Evolutionary conservation across 2,329 filamentous ascomycete species (phyloP), one percentile per base, ranked within the genome.

Genomic region (Sporothrix schenckii): DNA sequence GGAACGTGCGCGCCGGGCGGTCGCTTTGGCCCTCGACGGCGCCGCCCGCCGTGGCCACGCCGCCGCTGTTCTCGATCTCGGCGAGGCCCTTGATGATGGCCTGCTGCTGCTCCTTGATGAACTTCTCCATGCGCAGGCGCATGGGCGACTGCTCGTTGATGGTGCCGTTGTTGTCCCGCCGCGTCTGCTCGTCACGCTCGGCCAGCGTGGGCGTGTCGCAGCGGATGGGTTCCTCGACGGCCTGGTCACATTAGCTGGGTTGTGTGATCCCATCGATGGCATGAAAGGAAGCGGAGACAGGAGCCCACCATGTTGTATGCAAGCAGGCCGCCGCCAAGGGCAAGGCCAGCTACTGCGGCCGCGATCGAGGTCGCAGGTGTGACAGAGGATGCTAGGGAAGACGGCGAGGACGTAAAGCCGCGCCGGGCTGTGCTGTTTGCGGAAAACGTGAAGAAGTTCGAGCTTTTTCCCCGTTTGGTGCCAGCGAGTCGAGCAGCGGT

Each of bases 61-160:
- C 73, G 68, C 72, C 72, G 39, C 56, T 44, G 70, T 74, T 74
- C 63, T 74, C 73, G 56, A 98, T 84, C 75, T 89, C 86, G 79
- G 96, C 91, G 27, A 99, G 87, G 70, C 91, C 93, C 70, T 87
- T 84, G 39, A 98, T 91, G 71, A 99, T 99, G 73, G 91, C 87
- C 76, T 92, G 87, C 78, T 99, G 95, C 77, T 98, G 92, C 76
- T 93, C 88, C 80, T 95, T 95, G 80, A 98, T 96, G 79, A 98
- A 92, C 76, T 92, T 89, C 81, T 99, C 95, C 95, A 99, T 98
- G 73, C 94, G 92, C 71, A 99, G 86, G 69, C 95, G 93, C 94
- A 99, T 98, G 1, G 95, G 94, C 16, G 94, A 97, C 76, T 89
- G 84, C 70, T 89, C 86, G 63, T 85, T 90, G 66, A 98, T 86